Evolutionary conservation across 1,139 yeast genomes (phyloP).

Genomic region (Pichia sp.): DNA sequence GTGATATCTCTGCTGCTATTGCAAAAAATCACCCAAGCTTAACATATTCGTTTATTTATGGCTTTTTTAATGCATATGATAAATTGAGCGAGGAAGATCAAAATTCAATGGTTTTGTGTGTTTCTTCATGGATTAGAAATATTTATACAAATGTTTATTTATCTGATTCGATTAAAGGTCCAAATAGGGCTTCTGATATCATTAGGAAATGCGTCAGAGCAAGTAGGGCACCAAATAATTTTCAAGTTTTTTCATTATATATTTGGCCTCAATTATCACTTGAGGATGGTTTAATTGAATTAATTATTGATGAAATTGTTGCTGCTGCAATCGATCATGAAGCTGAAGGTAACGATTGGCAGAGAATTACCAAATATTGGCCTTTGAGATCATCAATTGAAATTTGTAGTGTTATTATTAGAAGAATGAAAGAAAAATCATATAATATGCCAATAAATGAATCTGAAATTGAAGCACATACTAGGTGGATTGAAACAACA

Average conservation of each 20-base stretch:
- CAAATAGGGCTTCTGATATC: constrained; percentile 54
- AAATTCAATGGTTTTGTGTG: constrained; percentile 45
- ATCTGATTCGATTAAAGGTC: constrained; percentile 50
- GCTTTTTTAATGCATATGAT: constrained; percentile 54
- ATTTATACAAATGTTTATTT: constrained; percentile 52
- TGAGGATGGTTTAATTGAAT: constrained; percentile 53
- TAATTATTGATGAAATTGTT: constrained; percentile 66
- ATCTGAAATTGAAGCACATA: constrained; percentile 33
- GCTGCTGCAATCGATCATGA: constrained; percentile 71
- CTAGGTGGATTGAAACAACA: constrained; percentile 65
- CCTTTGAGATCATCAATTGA: constrained; percentile 65
- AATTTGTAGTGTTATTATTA: constrained; percentile 61
- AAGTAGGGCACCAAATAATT: constrained; percentile 40
- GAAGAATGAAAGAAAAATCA: constrained; percentile 29
- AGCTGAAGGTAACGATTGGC: constrained; percentile 67
- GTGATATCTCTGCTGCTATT: constrained; percentile 51
- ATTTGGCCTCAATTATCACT: constrained; percentile 68
- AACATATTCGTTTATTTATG: constrained; percentile 56
- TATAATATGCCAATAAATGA: constrained; percentile 20
- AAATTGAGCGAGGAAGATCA: constrained; percentile 32
- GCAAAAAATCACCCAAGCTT: constrained; percentile 53
- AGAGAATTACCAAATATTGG: constrained; percentile 53
- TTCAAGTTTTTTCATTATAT: constrained; percentile 47
- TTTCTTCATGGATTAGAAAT: constrained; percentile 77
- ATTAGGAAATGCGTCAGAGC: constrained; percentile 59